Percentiles rank a stretch among this genome's conserved stretches.
Conservation (phyloP, 2,329 filamentous ascomycete genomes). For the Nemania sp. region DNA sequence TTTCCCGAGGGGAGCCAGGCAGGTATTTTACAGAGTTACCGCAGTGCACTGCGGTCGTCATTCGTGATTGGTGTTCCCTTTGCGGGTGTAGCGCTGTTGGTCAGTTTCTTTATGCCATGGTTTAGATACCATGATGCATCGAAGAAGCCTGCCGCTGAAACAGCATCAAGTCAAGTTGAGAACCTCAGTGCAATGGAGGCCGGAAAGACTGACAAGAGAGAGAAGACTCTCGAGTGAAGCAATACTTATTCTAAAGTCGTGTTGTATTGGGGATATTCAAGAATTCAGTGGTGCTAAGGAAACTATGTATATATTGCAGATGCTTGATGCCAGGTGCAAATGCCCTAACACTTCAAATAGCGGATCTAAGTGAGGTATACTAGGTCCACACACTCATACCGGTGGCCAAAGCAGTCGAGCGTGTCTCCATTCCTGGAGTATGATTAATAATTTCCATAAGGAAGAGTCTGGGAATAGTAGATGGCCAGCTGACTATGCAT, state of each 20-base stretch:
- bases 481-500: not conserved
- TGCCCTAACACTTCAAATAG: no score
- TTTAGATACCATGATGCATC: conserved; percentile 24
- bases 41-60: conserved; percentile 22
- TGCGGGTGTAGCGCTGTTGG: conserved; percentile 33
- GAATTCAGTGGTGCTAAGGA: not conserved
- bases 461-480: not conserved
- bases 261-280: conserved; percentile 30
- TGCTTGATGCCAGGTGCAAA: not conserved
- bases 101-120: conserved; percentile 35
- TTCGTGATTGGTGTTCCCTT: conserved; percentile 36
- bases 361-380: not conserved
- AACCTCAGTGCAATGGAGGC: conserved; percentile 7
- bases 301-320: not conserved
- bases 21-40: conserved; percentile 28
- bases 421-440: not conserved
- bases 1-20: conserved; percentile 17
- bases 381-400: not conserved
- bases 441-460: not conserved
- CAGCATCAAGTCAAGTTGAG: conserved; percentile 9
- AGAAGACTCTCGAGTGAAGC: conserved; percentile 16
- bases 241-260: conserved; percentile 14
- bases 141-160: conserved; percentile 18
- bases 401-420: not conserved
- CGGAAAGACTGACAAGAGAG: conserved; percentile 8